Percentiles rank a stretch among this genome's conserved stretches.
Evolutionary conservation across 306 rosid species (phyloP).

Genomic region (Dalbergia cochinchinensis): DNA sequence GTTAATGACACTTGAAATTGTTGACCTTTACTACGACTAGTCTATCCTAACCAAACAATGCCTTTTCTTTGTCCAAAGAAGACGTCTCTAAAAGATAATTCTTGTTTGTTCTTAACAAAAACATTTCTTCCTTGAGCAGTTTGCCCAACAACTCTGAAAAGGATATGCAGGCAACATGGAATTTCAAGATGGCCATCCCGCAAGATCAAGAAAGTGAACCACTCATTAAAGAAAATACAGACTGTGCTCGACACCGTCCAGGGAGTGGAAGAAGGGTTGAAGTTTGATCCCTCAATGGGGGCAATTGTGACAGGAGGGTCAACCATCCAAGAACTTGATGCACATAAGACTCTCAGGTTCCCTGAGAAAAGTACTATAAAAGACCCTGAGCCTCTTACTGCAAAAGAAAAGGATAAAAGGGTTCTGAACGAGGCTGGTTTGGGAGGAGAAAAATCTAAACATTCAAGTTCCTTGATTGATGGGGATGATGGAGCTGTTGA

Average conservation of each 20-base stretch:
- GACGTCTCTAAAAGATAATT: constrained; percentile 32
- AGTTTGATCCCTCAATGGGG: constrained; percentile 74
- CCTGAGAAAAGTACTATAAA: constrained; percentile 52
- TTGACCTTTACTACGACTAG: background rate
- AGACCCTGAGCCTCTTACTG: constrained; percentile 41
- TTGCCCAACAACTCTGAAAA: constrained; percentile 92
- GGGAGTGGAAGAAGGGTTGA: constrained; percentile 79
- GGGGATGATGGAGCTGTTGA: constrained; percentile 54
- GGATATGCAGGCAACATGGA: constrained; percentile 96
- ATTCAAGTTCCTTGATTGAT: constrained; percentile 57
- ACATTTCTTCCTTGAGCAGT: constrained; percentile 58
- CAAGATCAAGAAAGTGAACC: constrained; percentile 85
- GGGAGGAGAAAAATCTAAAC: constrained; percentile 45
- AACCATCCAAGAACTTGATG: constrained; percentile 56
- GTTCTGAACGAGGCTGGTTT: constrained; percentile 40
- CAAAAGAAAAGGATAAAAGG: constrained; percentile 36
- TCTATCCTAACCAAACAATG: constrained; percentile 36
- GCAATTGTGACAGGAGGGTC: constrained; percentile 68
- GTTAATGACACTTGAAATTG: constrained; percentile 31
- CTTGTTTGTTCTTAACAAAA: constrained; percentile 33
- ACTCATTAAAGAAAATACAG: constrained; percentile 79
- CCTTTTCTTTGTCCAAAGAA: constrained; percentile 14
- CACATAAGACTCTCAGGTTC: constrained; percentile 43
- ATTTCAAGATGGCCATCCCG: constrained; percentile 96
- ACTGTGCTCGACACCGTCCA: constrained; percentile 80